Evolutionary conservation across 345 rosid species (phyloP).

Genomic region (Syzygium oleosum): DNA sequence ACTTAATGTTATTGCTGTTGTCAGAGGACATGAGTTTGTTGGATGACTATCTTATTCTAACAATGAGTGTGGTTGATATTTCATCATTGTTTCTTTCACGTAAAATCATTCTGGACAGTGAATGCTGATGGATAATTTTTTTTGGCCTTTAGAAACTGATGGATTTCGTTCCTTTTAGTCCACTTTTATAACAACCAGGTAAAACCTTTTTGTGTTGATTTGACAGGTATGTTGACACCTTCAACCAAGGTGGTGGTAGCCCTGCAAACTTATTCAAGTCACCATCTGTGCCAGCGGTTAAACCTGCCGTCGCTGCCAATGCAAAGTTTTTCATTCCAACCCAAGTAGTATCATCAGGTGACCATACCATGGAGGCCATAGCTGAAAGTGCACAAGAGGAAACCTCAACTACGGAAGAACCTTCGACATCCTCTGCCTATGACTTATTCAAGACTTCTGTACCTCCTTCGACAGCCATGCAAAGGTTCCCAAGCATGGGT

Average conservation of each 20-base stretch:
- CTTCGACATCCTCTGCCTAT: slow-evolving; percentile 22
- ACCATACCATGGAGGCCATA: slow-evolving; percentile 35
- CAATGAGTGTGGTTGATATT: background rate
- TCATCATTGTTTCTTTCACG: background rate
- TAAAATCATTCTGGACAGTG: background rate
- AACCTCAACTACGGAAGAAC: slow-evolving; percentile 23
- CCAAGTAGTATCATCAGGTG: slow-evolving; percentile 23
- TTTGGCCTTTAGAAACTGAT: background rate
- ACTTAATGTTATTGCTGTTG: background rate
- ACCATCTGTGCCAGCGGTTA: slow-evolving; percentile 50
- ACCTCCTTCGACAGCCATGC: slow-evolving; percentile 31
- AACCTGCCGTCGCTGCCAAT: slow-evolving; percentile 59
- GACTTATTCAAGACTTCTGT: slow-evolving; percentile 1
- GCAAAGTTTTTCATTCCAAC: slow-evolving; percentile 83
- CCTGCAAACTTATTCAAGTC: slow-evolving; percentile 58
- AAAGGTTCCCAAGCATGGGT: slow-evolving; percentile 51
- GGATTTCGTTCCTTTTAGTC: background rate
- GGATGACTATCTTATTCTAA: background rate
- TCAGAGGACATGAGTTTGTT: background rate
- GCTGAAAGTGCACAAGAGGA: slow-evolving; percentile 42
- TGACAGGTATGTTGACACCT: slow-evolving; percentile 81
- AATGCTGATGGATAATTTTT: background rate
- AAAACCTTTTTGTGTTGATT: background rate
- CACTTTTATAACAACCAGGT: background rate
- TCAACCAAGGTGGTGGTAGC: slow-evolving; percentile 50